phyloP scores from a whole-genome alignment of 257 asterid genomes.

The Echites panduratus region DNA sequence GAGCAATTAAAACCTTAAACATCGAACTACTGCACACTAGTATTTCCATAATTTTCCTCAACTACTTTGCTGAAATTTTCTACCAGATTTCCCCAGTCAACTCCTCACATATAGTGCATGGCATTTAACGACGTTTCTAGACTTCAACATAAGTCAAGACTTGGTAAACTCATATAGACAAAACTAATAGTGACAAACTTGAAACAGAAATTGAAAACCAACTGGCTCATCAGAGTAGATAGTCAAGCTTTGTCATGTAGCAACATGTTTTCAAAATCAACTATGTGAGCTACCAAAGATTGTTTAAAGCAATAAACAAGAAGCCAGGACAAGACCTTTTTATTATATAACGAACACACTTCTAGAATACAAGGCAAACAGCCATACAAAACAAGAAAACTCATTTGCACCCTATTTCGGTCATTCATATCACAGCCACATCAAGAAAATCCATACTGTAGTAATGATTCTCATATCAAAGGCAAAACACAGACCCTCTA shows the following conservation, averaged over 20 bases:
- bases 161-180: not conserved
- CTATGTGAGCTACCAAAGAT: not conserved
- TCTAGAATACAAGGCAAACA: not conserved
- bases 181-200: not conserved
- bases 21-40: not conserved
- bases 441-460: not conserved
- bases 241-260: not conserved
- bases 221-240: not conserved
- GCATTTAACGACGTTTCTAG: not conserved
- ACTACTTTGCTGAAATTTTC: not conserved
- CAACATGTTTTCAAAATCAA: not conserved
- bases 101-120: not conserved
- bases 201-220: not conserved
- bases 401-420: not conserved
- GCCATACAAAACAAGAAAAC: not conserved
- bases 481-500: not conserved
- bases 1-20: not conserved
- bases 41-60: not conserved
- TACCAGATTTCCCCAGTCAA: not conserved
- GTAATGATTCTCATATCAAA: not conserved
- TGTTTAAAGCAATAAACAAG: not conserved
- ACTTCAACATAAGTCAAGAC: not conserved
- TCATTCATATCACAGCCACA: constrained; percentile 3
- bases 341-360: not conserved
- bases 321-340: not conserved